Evolutionary conservation across 345 rosid genomes (phyloP).

Genomic region (Salix arbutifolia): DNA sequence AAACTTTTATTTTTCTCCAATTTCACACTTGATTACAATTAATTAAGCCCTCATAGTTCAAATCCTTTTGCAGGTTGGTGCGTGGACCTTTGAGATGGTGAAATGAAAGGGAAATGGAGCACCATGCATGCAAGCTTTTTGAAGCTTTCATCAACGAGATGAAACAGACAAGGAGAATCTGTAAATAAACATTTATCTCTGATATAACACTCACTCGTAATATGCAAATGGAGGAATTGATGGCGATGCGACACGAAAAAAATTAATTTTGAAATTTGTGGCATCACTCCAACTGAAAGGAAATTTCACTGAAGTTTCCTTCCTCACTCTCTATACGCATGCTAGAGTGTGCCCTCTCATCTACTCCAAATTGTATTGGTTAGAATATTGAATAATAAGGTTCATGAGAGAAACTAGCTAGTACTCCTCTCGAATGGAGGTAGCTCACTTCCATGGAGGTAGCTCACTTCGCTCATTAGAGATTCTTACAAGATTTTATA

Average conservation of each 20-base stretch:
- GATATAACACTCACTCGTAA: background rate
- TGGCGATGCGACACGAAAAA: background rate
- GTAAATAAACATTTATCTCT: background rate
- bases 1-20: too few relatives aligned
- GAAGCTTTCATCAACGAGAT: background rate
- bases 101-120: background rate
- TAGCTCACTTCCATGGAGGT: too few relatives aligned
- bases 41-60: too few relatives aligned
- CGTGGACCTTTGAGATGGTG: background rate
- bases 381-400: background rate
- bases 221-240: background rate
- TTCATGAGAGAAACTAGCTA: background rate
- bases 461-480: too few relatives aligned
- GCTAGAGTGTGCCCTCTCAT: background rate
- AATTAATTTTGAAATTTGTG: background rate
- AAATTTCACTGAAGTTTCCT: constrained; percentile 9
- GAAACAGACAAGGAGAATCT: too few relatives aligned
- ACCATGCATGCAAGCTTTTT: background rate
- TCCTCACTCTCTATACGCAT: background rate
- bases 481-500: too few relatives aligned
- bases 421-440: too few relatives aligned
- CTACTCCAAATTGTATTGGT: background rate
- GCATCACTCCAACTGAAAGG: constrained; percentile 1
- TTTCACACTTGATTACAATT: too few relatives aligned
- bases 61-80: background rate